Evolutionary conservation across 23 red algal genomes (phyloP).

Genomic region (Gracilaria caudata): DNA sequence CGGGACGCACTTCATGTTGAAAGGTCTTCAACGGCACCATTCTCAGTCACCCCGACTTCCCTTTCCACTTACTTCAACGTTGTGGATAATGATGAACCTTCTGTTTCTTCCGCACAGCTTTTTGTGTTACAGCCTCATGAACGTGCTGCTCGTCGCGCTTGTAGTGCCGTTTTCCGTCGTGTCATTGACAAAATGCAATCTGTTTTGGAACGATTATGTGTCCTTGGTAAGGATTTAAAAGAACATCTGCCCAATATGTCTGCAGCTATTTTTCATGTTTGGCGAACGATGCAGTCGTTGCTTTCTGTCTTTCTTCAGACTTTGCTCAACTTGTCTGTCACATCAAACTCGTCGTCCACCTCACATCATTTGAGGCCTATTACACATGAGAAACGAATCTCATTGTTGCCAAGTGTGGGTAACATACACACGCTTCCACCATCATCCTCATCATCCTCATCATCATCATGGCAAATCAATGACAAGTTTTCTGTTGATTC

Average conservation of each 20-base stretch:
- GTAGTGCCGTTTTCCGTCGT: constrained; percentile 37
- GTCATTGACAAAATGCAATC: constrained; percentile 23
- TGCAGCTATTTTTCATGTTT: constrained; percentile 26
- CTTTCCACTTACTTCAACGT: background rate
- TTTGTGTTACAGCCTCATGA: constrained; percentile 19
- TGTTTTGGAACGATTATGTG: constrained; percentile 38
- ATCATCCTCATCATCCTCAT: background rate
- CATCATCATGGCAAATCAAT: constrained; percentile 1
- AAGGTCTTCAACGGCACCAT: background rate
- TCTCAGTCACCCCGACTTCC: background rate
- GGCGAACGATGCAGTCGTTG: constrained; percentile 37
- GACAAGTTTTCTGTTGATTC: background rate
- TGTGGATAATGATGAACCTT: background rate
- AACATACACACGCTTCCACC: background rate
- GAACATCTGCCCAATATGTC: background rate
- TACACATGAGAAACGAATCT: background rate
- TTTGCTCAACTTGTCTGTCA: constrained; percentile 18
- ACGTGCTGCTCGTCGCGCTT: background rate
- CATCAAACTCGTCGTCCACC: background rate
- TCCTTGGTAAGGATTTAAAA: constrained; percentile 15
- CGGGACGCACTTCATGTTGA: background rate
- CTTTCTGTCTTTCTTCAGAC: constrained; percentile 44
- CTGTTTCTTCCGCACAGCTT: background rate
- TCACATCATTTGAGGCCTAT: background rate
- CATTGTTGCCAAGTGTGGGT: background rate